phyloP scores from a whole-genome alignment of 1,284 basidiomycete species.

The Mycena sp. region DNA sequence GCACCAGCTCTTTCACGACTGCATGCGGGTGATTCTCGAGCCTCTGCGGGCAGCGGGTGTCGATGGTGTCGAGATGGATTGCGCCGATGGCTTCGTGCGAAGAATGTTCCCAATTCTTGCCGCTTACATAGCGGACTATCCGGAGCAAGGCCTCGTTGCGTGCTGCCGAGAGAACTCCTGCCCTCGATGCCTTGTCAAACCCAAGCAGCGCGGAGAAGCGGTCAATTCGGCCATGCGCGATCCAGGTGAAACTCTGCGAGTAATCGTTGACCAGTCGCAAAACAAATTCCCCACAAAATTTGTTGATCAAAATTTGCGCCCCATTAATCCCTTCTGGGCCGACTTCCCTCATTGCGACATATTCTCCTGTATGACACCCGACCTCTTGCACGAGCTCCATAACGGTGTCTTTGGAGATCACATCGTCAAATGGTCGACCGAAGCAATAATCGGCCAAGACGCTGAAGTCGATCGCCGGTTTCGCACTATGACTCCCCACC shows the following conservation, averaged over 20 bases:
- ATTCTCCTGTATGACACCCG: slow-evolving; percentile 36
- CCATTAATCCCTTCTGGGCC: slow-evolving; percentile 15
- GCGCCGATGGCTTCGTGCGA: slow-evolving; percentile 46
- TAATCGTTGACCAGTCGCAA: neutral
- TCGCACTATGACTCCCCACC: slow-evolving; percentile 34
- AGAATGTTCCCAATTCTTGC: slow-evolving; percentile 46
- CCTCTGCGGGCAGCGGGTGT: slow-evolving; percentile 38
- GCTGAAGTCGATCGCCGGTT: slow-evolving; percentile 41
- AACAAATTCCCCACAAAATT: slow-evolving; percentile 9
- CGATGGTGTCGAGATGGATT: slow-evolving; percentile 41
- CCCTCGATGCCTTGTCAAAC: slow-evolving; percentile 37
- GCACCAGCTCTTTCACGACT: slow-evolving; percentile 40
- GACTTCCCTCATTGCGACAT: slow-evolving; percentile 33
- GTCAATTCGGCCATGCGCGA: neutral
- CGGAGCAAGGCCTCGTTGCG: slow-evolving; percentile 50
- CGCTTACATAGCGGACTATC: slow-evolving; percentile 53
- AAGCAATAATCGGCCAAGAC: neutral
- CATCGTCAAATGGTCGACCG: slow-evolving; percentile 17
- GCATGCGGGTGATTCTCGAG: slow-evolving; percentile 36
- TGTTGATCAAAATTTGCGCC: slow-evolving; percentile 1
- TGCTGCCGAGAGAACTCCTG: slow-evolving; percentile 44
- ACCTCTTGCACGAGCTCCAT: slow-evolving; percentile 43
- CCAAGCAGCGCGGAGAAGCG: slow-evolving; percentile 24
- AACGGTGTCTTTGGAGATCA: slow-evolving; percentile 43
- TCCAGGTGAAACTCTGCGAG: slow-evolving; percentile 18